Evolutionary conservation across 2,329 filamentous ascomycete genomes (phyloP).

Genomic region (Aspergillus felis): DNA sequence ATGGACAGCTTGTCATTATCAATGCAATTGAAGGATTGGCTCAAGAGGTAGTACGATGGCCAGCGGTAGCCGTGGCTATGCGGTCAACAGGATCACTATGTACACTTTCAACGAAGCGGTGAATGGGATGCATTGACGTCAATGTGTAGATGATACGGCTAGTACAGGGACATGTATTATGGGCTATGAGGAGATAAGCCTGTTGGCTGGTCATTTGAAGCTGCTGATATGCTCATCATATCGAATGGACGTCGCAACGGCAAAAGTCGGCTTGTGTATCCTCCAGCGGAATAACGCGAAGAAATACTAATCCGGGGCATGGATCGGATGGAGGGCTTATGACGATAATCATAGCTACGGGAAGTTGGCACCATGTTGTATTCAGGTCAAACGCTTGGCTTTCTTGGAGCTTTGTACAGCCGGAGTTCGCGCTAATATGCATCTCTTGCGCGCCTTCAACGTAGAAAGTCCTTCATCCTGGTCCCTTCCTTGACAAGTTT

Average conservation of each 20-base stretch:
- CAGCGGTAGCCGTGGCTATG: not conserved
- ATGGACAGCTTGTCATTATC: not conserved
- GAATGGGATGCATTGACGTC: not conserved
- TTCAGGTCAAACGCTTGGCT: too few species aligned
- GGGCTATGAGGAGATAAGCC: not conserved
- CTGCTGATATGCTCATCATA: not conserved
- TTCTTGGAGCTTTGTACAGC: too few species aligned
- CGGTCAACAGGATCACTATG: not conserved
- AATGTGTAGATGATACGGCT: not conserved
- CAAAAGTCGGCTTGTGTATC: too few species aligned
- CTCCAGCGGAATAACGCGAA: too few species aligned
- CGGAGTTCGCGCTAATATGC: slow-evolving; percentile 25
- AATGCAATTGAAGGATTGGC: not conserved
- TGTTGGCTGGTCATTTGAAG: too few species aligned
- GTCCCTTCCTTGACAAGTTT: slow-evolving; percentile 22
- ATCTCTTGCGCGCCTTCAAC: slow-evolving; percentile 29
- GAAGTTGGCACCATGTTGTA: too few species aligned
- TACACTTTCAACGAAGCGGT: not conserved
- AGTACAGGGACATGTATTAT: not conserved
- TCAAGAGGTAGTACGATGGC: not conserved
- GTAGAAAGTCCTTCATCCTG: slow-evolving; percentile 30
- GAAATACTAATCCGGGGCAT: too few species aligned
- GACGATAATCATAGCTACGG: too few species aligned
- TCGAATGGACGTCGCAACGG: not conserved
- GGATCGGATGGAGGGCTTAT: too few species aligned